A percentile compares a stretch with the other conserved stretches of the same genome.
Conservation (phyloP, 306 rosid species). For the Clitoria ternatea region DNA sequence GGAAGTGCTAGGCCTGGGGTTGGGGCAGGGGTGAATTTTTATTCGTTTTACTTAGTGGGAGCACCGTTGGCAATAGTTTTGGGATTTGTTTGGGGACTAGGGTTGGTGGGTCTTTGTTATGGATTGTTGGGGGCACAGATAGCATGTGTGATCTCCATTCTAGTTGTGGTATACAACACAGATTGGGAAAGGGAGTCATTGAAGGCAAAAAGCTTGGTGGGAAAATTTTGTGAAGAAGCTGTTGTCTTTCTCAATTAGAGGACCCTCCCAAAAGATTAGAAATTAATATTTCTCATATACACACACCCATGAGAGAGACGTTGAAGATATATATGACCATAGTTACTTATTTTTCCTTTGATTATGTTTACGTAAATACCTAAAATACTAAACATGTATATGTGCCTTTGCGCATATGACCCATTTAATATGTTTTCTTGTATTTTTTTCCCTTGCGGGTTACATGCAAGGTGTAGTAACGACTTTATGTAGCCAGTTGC, state of each 20-base stretch:
- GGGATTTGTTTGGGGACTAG: constrained; percentile 47
- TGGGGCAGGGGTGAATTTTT: constrained; percentile 58
- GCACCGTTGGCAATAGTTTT: constrained; percentile 54
- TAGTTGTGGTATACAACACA: constrained; percentile 46
- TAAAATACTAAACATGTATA: too few species aligned
- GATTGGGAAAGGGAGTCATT: constrained; percentile 65
- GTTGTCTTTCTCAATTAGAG: constrained; percentile 34
- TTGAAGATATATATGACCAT: constrained; percentile 3
- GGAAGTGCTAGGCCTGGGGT: constrained; percentile 72
- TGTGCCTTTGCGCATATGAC: constrained; percentile 19
- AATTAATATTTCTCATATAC: too few species aligned
- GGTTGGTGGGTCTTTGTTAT: constrained; percentile 66
- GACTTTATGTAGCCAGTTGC: constrained; percentile 2
- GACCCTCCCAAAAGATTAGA: not conserved
- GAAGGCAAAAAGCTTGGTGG: constrained; percentile 59
- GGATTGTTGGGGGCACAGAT: constrained; percentile 64
- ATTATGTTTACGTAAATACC: constrained; percentile 20
- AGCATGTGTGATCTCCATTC: constrained; percentile 50
- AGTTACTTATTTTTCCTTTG: constrained; percentile 9
- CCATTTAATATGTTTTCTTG: not conserved
- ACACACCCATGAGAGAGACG: not conserved
- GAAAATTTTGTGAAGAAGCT: constrained; percentile 43
- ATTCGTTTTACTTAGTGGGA: constrained; percentile 64
- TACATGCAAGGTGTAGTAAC: constrained; percentile 12
- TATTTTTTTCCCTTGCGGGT: not conserved